Conservation (phyloP, 768 basidiomycete species). For the Kwoniella shandongensis region DNA sequence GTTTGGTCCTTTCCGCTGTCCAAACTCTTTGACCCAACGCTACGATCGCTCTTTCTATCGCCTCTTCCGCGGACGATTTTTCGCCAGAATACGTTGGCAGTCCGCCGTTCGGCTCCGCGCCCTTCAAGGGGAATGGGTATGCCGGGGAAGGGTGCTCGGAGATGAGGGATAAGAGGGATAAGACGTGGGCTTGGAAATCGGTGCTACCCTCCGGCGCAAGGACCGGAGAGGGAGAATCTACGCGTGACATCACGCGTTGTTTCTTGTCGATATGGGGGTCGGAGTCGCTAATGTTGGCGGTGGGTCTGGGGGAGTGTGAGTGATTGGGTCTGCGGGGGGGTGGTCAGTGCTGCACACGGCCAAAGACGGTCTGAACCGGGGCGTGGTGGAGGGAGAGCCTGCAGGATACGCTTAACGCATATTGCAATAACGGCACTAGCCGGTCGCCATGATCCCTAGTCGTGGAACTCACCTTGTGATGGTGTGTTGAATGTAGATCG, state of each 20-base stretch:
- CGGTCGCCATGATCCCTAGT: no score
- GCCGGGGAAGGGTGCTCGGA: constrained; percentile 42
- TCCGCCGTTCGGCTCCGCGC: constrained; percentile 3
- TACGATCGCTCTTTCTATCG: constrained; percentile 41
- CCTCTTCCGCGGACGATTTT: constrained; percentile 37
- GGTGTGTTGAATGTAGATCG: no score
- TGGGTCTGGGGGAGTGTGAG: no score
- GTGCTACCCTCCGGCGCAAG: constrained; percentile 19
- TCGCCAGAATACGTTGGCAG: constrained; percentile 23
- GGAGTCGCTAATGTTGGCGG: no score
- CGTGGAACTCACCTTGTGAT: no score
- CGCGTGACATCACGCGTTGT: constrained; percentile 12
- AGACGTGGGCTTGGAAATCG: constrained; percentile 36
- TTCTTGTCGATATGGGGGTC: no score
- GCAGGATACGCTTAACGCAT: no score
- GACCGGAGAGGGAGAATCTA: constrained; percentile 14
- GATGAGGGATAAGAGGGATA: constrained; percentile 36
- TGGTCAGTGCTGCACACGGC: no score
- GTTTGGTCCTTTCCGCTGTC: constrained; percentile 24
- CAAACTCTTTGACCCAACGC: constrained; percentile 36
- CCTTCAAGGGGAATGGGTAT: constrained; percentile 39
- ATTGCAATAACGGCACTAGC: no score
- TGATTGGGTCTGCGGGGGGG: no score
- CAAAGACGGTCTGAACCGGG: no score
- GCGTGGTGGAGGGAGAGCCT: no score